These are phyloP conservation scores for Babesia bigemina DNA, from an alignment of 169 alveolate species.

Conservation along the genomic window DNA sequence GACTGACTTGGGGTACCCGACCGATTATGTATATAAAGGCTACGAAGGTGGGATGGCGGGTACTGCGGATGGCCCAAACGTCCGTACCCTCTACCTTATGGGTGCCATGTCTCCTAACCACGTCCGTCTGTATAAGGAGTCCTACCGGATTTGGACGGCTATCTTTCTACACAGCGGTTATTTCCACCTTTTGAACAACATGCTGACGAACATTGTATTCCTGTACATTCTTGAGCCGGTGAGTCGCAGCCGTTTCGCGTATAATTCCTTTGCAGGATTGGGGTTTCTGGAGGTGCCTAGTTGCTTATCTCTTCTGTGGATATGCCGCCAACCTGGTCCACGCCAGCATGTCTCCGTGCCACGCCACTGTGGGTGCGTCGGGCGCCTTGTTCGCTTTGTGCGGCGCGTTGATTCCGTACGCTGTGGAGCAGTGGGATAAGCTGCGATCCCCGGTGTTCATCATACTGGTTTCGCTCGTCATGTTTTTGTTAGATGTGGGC, in stretches of 20 bases:
- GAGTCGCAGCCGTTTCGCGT: neutral
- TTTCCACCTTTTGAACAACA: conserved; percentile 78
- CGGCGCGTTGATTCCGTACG: conserved; percentile 84
- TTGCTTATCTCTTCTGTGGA: conserved; percentile 75
- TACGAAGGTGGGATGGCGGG: conserved; percentile 18
- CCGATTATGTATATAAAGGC: neutral
- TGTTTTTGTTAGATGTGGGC: conserved; percentile 14
- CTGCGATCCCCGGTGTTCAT: conserved; percentile 77
- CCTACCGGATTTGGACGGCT: conserved; percentile 81
- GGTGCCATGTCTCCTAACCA: conserved; percentile 78
- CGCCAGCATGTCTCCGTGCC: conserved; percentile 85
- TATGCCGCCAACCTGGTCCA: conserved; percentile 80
- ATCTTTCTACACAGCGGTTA: conserved; percentile 84
- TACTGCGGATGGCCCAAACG: conserved; percentile 70
- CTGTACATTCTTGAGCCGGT: conserved; percentile 87
- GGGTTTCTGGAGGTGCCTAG: conserved; percentile 84
- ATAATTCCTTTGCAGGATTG: conserved; percentile 71
- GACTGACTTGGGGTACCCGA: conserved; percentile 80
- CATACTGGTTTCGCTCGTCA: conserved; percentile 56
- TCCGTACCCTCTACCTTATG: conserved; percentile 53
- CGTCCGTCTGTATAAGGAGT: conserved; percentile 80
- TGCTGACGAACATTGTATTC: conserved; percentile 76
- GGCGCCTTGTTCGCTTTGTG: conserved; percentile 86
- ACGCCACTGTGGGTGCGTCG: conserved; percentile 85
- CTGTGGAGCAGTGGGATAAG: conserved; percentile 81